phyloP scores from a whole-genome alignment of 257 asterid genomes.

The Hygrophila difformis region DNA sequence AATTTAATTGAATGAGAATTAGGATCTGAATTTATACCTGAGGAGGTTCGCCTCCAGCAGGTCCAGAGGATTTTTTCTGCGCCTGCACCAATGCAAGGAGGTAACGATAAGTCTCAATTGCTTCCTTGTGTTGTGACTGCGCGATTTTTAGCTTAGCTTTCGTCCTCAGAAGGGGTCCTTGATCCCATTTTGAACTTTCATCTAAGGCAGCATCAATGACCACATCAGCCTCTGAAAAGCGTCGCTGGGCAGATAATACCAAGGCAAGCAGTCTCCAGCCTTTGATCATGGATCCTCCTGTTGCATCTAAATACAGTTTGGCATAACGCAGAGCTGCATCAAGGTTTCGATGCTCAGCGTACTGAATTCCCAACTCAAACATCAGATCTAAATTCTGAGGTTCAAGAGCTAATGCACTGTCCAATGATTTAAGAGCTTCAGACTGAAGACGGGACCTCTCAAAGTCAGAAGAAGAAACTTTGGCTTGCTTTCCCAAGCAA shows the following conservation, averaged over 20 bases:
- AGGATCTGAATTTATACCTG: too few relatives aligned
- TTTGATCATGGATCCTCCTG: conserved; percentile 76
- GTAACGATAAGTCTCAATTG: conserved; percentile 73
- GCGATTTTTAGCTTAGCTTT: conserved; percentile 81
- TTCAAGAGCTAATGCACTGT: conserved; percentile 60
- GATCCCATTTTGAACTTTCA: conserved; percentile 94
- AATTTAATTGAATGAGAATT: too few relatives aligned
- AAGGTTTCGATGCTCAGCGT: conserved; percentile 82
- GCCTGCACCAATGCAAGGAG: conserved; percentile 95
- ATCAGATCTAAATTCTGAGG: conserved; percentile 68
- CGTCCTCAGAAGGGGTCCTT: conserved; percentile 79
- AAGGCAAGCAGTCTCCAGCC: conserved; percentile 94
- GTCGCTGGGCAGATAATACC: conserved; percentile 80
- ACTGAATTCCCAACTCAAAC: conserved; percentile 77
- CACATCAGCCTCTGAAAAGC: conserved; percentile 80
- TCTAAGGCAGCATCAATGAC: conserved; percentile 89
- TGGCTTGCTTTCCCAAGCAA: conserved; percentile 85
- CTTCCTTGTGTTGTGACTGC: conserved; percentile 64
- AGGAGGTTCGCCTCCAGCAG: conserved; percentile 8
- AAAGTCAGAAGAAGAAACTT: conserved; percentile 71
- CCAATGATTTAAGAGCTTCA: conserved; percentile 84
- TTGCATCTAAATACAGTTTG: conserved; percentile 68
- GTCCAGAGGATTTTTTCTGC: conserved; percentile 68
- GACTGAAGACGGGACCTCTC: conserved; percentile 91
- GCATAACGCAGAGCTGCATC: conserved; percentile 80